phyloP scores from a whole-genome alignment of 2,329 filamentous ascomycete species.

The Thelonectria blattea region DNA sequence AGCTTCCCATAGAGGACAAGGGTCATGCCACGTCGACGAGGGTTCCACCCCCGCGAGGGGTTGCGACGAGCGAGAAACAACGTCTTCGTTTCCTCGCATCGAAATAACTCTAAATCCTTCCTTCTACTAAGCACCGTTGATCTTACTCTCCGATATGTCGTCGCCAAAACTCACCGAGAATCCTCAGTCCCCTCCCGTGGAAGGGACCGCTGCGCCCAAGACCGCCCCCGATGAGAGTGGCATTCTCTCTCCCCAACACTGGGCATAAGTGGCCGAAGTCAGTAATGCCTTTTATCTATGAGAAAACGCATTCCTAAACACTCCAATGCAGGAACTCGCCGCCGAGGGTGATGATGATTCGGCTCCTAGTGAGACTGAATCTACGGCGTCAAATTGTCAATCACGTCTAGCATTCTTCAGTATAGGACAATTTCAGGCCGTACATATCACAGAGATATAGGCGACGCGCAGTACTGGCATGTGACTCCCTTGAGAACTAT shows the following conservation, averaged over 20 bases:
- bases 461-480: slow-evolving; percentile 26
- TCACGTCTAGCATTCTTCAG: slow-evolving; percentile 24
- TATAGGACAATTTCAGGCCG: slow-evolving; percentile 26
- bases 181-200: not conserved
- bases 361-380: slow-evolving; percentile 6
- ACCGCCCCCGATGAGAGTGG: not conserved
- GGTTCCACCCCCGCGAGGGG: not conserved
- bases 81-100: not conserved
- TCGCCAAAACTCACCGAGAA: not conserved
- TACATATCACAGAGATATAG: slow-evolving; percentile 25
- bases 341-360: slow-evolving; percentile 19
- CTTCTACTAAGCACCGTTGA: not conserved
- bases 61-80: not conserved
- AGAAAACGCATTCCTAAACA: not conserved
- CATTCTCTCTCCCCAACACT: slow-evolving; percentile 23
- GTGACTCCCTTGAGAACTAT: not conserved
- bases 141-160: not conserved
- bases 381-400: slow-evolving; percentile 22
- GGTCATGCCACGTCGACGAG: not conserved
- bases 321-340: slow-evolving; percentile 8
- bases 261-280: slow-evolving; percentile 26
- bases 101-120: not conserved
- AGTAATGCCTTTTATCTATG: not conserved
- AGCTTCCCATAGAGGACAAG: not conserved
- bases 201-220: not conserved